phyloP scores from a whole-genome alignment of 257 asterid genomes.

The Solanum paucissectum region DNA sequence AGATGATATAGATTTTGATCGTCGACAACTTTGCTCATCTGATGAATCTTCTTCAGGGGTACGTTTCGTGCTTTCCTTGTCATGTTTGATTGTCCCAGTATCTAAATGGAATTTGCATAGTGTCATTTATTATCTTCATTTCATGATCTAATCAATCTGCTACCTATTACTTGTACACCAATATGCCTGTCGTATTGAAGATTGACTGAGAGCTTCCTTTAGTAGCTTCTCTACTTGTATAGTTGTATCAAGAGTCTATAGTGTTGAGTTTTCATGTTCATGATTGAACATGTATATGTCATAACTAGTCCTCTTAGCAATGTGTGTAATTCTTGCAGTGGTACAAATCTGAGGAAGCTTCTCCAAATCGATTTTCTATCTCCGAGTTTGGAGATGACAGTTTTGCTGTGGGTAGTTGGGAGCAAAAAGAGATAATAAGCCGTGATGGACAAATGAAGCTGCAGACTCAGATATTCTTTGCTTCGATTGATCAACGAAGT shows the following conservation, averaged over 20 bases:
- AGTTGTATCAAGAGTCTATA: background rate
- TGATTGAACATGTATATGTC: background rate
- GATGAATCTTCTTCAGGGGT: conserved; percentile 56
- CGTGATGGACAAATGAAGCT: conserved; percentile 7
- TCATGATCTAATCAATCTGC: background rate
- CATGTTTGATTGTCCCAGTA: background rate
- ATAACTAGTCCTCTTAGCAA: background rate
- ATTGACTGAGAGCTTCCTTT: background rate
- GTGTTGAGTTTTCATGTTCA: background rate
- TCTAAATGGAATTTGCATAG: background rate
- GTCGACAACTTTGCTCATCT: conserved; percentile 70
- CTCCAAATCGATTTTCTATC: background rate
- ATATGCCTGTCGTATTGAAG: background rate
- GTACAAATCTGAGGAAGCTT: background rate
- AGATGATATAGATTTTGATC: conserved; percentile 84
- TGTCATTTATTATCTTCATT: background rate
- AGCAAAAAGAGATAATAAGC: conserved; percentile 7
- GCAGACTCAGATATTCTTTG: conserved; percentile 4
- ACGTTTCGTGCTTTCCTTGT: conserved; percentile 2
- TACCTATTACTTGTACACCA: background rate
- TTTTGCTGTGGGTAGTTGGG: conserved; percentile 7
- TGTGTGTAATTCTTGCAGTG: background rate
- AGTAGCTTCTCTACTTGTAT: background rate
- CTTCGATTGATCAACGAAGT: conserved; percentile 12
- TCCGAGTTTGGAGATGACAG: conserved; percentile 4